phyloP scores from a whole-genome alignment of 805 yeast species.

The Torulaspora delbrueckii region DNA sequence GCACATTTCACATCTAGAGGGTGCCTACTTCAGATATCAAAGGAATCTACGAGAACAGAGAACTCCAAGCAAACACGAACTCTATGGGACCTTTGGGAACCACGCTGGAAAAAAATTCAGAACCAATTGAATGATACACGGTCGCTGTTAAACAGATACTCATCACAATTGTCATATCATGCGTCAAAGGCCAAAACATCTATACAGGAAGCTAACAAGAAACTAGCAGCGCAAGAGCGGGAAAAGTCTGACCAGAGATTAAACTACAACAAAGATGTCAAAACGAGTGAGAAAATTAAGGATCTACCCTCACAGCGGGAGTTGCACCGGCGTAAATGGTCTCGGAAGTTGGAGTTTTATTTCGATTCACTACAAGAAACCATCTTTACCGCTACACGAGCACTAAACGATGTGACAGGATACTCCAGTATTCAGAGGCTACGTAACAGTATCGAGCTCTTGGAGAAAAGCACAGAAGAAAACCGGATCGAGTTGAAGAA shows the following conservation, averaged over 20 bases:
- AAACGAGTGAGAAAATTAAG: constrained; percentile 29
- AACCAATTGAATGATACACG: constrained; percentile 10
- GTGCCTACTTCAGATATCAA: constrained; percentile 2
- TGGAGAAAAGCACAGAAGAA: constrained; percentile 49
- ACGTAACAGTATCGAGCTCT: constrained; percentile 51
- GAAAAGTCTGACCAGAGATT: constrained; percentile 32
- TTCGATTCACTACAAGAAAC: constrained; percentile 54
- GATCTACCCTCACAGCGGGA: constrained; percentile 47
- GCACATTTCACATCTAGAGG: neutral
- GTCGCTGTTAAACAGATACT: constrained; percentile 11
- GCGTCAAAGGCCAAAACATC: constrained; percentile 33
- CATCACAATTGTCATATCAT: constrained; percentile 19
- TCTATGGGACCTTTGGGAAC: constrained; percentile 8
- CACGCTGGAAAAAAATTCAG: constrained; percentile 15
- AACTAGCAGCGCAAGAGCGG: constrained; percentile 36
- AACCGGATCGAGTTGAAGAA: constrained; percentile 46
- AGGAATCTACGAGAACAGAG: neutral
- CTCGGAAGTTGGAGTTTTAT: constrained; percentile 44
- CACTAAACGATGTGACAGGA: constrained; percentile 88
- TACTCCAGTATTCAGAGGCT: constrained; percentile 73
- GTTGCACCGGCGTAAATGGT: constrained; percentile 37
- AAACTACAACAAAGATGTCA: constrained; percentile 38
- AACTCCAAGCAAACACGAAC: constrained; percentile 1
- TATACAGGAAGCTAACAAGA: constrained; percentile 37
- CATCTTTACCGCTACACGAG: constrained; percentile 54